These are phyloP conservation scores for Leccinum variicolor DNA, from an alignment of 768 basidiomycete genomes.

Conservation along the genomic window DNA sequence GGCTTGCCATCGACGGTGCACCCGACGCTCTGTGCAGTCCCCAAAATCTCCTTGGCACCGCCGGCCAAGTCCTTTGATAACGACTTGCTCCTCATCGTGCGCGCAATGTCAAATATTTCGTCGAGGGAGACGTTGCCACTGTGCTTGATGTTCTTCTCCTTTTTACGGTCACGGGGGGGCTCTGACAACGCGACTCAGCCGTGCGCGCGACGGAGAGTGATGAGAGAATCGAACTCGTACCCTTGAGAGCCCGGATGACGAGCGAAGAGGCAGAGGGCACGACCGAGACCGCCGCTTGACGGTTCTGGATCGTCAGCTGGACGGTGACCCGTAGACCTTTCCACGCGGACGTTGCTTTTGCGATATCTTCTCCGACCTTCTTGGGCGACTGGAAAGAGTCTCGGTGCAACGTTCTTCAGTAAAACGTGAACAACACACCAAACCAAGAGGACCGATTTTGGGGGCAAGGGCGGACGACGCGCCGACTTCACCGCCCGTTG, in stretches of 20 bases:
- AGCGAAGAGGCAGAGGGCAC: slow-evolving; percentile 97
- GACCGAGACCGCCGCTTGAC: slow-evolving; percentile 95
- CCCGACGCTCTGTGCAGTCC: slow-evolving; percentile 94
- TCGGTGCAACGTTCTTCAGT: slow-evolving; percentile 11
- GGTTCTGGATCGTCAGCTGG: slow-evolving; percentile 99
- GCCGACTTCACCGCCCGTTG: slow-evolving; percentile 99
- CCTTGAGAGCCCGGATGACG: slow-evolving; percentile 97
- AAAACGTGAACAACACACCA: slow-evolving; percentile 54
- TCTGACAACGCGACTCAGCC: slow-evolving; percentile 47
- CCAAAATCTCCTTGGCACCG: slow-evolving; percentile 95
- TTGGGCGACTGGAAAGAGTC: slow-evolving; percentile 78
- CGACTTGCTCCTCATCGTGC: slow-evolving; percentile 93
- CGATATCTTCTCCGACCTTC: slow-evolving; percentile 99
- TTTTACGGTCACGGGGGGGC: slow-evolving; percentile 98
- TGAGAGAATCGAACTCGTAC: slow-evolving; percentile 41
- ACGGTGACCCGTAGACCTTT: slow-evolving; percentile 99
- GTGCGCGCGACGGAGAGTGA: background rate
- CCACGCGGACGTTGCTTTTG: slow-evolving; percentile 97
- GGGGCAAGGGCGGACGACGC: slow-evolving; percentile 97
- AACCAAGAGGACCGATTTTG: slow-evolving; percentile 99
- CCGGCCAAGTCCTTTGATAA: slow-evolving; percentile 88
- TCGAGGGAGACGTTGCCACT: slow-evolving; percentile 89
- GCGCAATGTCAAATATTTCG: slow-evolving; percentile 92
- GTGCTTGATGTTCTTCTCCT: slow-evolving; percentile 99
- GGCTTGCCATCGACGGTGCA: slow-evolving; percentile 95